Base-by-base conservation (phyloP, 371 early-diverging fungal genomes). In the Neoconidiobolus thromboides region DNA sequence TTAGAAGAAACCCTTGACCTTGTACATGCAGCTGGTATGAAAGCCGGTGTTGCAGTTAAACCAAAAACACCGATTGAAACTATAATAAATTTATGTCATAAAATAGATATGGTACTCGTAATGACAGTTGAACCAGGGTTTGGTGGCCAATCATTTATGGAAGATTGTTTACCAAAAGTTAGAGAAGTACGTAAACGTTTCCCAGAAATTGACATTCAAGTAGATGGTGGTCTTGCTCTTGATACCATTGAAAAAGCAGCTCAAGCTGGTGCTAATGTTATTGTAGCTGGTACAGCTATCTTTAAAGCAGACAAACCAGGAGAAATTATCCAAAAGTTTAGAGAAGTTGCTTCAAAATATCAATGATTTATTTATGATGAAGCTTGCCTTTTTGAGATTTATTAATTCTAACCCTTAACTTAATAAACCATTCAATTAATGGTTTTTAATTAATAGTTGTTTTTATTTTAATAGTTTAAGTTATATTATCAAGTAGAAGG, bases 111-210 rank as follows among this genome's bases (percentile, higher is more conserved):
- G 85, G 82, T 96, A 41, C 75, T 98, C 49, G 78, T 98, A 48
- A 98, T 99, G 99, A 97, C 98, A 0, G 99, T 98, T 43, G 94
- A 96, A 67, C 96, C 96, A 51, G 96, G 96, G 1, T 96, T 96
- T 70, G 96, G 96, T 47, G 96, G 96, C 44, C 96, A 96, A 71
- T 71, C 80, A 48, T 93, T 93, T 67, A 93, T 92, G 93, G 72
- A 73, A 2, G 74, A 84, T 62, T 85, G 85, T 66, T 77, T 96
- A 76, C 76, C 81, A 54, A 96, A 96, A 78, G 92, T 81, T 38
- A 72, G 73, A 60, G 67, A 67, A 4, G 69, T 96, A 40, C 85
- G 98, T 14, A 69, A 69, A 38, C 68, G 68, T 62, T 92, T 76
- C 66, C 96, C 98, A 1, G 64, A 88, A n/a, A 67, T 93, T 60